Evolutionary conservation across 805 yeast genomes (phyloP), one percentile per base, ranked within the genome.

Genomic region (Yamadazyma ubonensis): DNA sequence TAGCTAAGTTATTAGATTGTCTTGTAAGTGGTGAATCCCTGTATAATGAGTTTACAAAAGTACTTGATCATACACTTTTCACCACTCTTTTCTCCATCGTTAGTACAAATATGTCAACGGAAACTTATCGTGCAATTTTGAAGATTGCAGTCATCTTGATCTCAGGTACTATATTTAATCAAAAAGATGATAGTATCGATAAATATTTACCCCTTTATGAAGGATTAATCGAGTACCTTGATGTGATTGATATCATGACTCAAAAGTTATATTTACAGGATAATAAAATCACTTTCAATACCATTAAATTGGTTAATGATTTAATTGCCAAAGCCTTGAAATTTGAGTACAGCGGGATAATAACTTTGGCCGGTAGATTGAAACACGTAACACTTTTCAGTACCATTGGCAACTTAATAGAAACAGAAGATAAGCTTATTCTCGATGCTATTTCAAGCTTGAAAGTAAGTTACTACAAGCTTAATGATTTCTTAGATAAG

Each of bases 1-100:
- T 81, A 21, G 75, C 81, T 22, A 76, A 71, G 46, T 60, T 76
- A 19, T 56, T 78, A 31, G 81, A 76, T 30, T 65, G 65, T 38
- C 51, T 66, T 8, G 49, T 58, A 7, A 58, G 63, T n/a, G 58
- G 63, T 16, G 68, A 73, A 5, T 15, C 28, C 3, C 54, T 55
- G 15, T 57, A 62, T 14, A 59, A 66, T 20, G 63, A 57, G 5
- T 61, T 67, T 43, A 42, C 56, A 16, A 41, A 50, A 7, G 49
- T 67, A 9, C 61, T 74, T 46, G 76, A 73, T 49, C 66, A 63
- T 32, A 45, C 55, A 1, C 54, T 76, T 35, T 66, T 74, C 46
- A 49, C 57, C 30, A 60, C 68, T 8, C 55, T 75, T 22, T 67
- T 71, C 42, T 58, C 70, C 12, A 65, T 70, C 5, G 65, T 74